Evolutionary conservation across 768 basidiomycete species (phyloP), one percentile per base, ranked within the genome.

Genomic region (Lentinula detonsa): DNA sequence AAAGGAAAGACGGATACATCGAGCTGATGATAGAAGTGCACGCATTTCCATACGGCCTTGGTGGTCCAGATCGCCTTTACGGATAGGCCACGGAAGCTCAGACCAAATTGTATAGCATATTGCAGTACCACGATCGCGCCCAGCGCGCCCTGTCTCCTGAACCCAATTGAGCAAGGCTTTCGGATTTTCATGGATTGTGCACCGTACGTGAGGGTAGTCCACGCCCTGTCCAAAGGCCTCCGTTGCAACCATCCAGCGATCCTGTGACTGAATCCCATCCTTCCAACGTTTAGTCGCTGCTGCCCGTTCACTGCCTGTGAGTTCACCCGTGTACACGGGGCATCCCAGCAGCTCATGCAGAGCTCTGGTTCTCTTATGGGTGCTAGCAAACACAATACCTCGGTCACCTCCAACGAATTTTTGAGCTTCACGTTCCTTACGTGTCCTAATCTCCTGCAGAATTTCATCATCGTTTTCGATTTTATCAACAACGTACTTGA

Each of bases 161-260:
- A 60, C 15, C 4, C 3, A 60, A 4, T 40, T 18, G 8, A 60
- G 3, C 0, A 60, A 11, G 4, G 3, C 16, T n/a, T 15, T 37
- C 1, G 50, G 46, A 23, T 60, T 31, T 15, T 33, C 6, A 21
- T 60, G 18, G 18, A 60, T 28, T 4, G 21, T 23, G 3, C 18
- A 28, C 5, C 46, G 46, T 3, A 60, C 58, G 18, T 34, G 21
- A 4, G 42, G 18, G 40, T 60, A 50, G 21, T 60, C 58, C 0
- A 60, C 50, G 1, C 58, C 58, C 35, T 60, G 58, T 42, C 58
- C 58, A 39, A 60, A 52, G 11, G 58, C 58, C 16, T 49, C 10
- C 1, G 58, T 60, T 1, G 58, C 58, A 2, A 42, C 58, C 7
- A 60, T 60, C 58, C 58, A 60, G 15, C 6, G 5, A 11, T 43